Evolutionary conservation across 306 rosid species (phyloP).

Genomic region (Cicer pinnatifidum): DNA sequence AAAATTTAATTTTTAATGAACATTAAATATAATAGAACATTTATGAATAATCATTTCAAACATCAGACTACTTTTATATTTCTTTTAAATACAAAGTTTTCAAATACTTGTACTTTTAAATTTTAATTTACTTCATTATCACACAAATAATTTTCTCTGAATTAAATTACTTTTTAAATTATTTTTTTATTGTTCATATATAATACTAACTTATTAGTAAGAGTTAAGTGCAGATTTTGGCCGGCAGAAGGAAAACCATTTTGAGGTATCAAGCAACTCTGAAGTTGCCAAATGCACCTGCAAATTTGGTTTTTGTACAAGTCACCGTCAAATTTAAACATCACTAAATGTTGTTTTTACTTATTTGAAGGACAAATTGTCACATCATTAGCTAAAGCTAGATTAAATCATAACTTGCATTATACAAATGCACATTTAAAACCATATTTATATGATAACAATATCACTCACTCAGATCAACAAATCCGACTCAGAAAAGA

Average conservation of each 20-base stretch:
- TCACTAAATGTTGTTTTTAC: background rate
- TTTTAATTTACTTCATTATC: too few relatives aligned
- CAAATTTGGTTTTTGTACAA: background rate
- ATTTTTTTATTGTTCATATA: too few relatives aligned
- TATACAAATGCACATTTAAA: conserved; percentile 28
- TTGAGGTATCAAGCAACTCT: background rate
- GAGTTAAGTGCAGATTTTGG: conserved; percentile 12
- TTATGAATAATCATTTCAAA: too few relatives aligned
- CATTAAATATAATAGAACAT: too few relatives aligned
- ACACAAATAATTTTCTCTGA: too few relatives aligned
- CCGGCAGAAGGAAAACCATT: conserved; percentile 24
- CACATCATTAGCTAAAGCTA: conserved; percentile 22
- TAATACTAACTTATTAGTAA: too few relatives aligned
- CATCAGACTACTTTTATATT: too few relatives aligned
- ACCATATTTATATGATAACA: background rate
- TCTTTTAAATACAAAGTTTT: too few relatives aligned
- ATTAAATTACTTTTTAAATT: too few relatives aligned
- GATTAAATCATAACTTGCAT: conserved; percentile 21
- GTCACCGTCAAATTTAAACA: background rate
- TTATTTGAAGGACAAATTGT: background rate
- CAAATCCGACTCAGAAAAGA: conserved; percentile 6
- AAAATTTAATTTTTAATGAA: too few relatives aligned
- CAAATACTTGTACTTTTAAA: too few relatives aligned
- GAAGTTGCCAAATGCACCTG: conserved; percentile 12
- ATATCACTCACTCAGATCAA: conserved; percentile 20